Percentiles rank a stretch among this genome's conserved stretches.
phyloP scores from a whole-genome alignment of 2,329 filamentous ascomycete species.

The Pseudocercospora macadamiae region DNA sequence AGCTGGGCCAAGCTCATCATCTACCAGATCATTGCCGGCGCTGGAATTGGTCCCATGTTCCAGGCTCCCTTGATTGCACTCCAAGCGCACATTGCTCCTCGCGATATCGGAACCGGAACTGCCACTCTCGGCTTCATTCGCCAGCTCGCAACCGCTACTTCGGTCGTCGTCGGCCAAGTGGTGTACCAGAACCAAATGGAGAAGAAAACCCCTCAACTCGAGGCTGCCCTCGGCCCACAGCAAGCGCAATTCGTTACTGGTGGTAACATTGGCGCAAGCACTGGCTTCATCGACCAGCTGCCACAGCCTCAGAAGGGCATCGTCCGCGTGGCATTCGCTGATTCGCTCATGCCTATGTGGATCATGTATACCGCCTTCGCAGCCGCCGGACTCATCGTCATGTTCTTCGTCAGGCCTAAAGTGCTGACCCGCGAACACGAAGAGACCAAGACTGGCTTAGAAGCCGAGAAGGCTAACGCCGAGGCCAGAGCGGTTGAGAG shows the following conservation, averaged over 20 bases:
- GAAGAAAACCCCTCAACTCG: conserved; percentile 54
- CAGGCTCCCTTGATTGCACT: conserved; percentile 70
- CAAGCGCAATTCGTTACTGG: conserved; percentile 60
- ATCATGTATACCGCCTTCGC: conserved; percentile 52
- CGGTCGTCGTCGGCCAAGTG: conserved; percentile 74
- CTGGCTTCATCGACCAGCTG: conserved; percentile 59
- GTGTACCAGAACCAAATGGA: conserved; percentile 78
- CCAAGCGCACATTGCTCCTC: conserved; percentile 63
- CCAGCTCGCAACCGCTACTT: conserved; percentile 68
- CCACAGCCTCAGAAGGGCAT: conserved; percentile 48
- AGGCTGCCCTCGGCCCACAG: conserved; percentile 54
- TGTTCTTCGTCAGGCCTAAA: conserved; percentile 48
- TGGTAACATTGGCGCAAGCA: conserved; percentile 63
- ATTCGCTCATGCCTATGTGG: conserved; percentile 53
- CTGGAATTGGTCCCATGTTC: conserved; percentile 70
- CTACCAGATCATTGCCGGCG: conserved; percentile 65
- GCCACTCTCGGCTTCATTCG: conserved; percentile 69
- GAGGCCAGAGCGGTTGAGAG: conserved; percentile 40
- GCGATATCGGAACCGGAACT: conserved; percentile 70
- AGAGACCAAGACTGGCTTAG: conserved; percentile 55
- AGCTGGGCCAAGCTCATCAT: conserved; percentile 44
- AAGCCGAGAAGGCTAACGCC: conserved; percentile 45
- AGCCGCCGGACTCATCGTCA: conserved; percentile 42
- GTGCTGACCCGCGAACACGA: conserved; percentile 47
- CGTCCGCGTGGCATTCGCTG: conserved; percentile 48